phyloP scores from a whole-genome alignment of 2,329 filamentous ascomycete species.

The Trichoderma cornu-damae region DNA sequence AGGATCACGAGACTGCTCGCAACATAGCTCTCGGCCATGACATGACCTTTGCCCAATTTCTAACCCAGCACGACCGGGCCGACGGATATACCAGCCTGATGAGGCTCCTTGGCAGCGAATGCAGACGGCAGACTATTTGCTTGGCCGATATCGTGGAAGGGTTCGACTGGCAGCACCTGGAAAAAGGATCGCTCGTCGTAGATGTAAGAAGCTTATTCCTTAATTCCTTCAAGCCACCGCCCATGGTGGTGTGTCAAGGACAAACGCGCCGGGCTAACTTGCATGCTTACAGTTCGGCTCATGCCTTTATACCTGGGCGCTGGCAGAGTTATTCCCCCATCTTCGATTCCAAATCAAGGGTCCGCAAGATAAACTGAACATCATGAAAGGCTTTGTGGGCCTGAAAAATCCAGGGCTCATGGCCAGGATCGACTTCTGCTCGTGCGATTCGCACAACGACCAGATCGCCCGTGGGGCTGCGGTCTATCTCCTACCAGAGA shows the following conservation, averaged over 20 bases:
- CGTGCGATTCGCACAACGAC: neutral
- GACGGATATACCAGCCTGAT: neutral
- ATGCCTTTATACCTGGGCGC: neutral
- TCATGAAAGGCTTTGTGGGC: neutral
- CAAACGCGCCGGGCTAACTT: neutral
- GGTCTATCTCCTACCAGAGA: constrained; percentile 28
- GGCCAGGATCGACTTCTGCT: neutral
- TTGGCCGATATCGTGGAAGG: neutral
- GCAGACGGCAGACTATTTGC: neutral
- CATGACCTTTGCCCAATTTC: neutral
- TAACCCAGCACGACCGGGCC: neutral
- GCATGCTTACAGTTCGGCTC: neutral
- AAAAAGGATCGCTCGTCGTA: neutral
- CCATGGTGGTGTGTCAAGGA: neutral
- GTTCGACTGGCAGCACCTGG: neutral
- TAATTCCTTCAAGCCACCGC: too few relatives aligned
- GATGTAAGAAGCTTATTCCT: neutral
- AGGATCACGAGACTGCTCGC: neutral
- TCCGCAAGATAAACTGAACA: neutral
- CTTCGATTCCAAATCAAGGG: neutral
- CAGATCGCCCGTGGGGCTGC: neutral
- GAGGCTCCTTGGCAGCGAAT: neutral
- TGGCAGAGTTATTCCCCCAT: neutral
- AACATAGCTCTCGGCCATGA: neutral
- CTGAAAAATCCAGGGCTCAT: neutral